These are phyloP conservation scores for Cardamine resedifolia DNA, from an alignment of 345 rosid species.

Conservation along the genomic window DNA sequence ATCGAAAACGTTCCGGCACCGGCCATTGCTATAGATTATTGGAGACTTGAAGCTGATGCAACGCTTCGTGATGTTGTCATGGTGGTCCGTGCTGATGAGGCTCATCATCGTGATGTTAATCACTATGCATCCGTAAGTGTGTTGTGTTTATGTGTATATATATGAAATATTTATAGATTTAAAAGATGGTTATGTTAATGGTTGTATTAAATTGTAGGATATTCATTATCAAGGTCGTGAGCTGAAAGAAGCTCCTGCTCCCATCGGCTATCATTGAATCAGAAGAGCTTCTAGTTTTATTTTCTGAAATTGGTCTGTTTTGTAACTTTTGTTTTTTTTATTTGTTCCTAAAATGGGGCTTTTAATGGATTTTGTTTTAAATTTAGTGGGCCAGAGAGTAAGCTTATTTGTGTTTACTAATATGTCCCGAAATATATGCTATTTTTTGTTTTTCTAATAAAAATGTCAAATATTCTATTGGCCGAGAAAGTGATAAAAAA, in stretches of 20 bases:
- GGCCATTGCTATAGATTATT: constrained; percentile 72
- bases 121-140: constrained; percentile 70
- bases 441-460: too few species aligned
- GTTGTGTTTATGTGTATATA: neutral
- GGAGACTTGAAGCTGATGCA: constrained; percentile 57
- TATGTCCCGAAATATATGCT: too few species aligned
- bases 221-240: constrained; percentile 66
- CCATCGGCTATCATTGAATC: constrained; percentile 58
- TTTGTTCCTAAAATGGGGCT: neutral
- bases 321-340: too few species aligned
- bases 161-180: neutral
- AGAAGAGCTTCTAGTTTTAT: neutral
- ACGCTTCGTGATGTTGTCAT: constrained; percentile 70
- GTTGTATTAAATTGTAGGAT: constrained; percentile 42
- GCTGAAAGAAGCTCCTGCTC: constrained; percentile 68
- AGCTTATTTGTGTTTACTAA: neutral
- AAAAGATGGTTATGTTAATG: neutral
- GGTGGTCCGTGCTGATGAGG: constrained; percentile 78
- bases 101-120: constrained; percentile 81
- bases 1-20: constrained; percentile 74
- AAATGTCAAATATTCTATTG: neutral
- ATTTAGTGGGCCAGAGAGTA: neutral
- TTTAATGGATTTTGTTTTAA: neutral
- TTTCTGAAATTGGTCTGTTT: neutral
- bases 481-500: neutral